Evolutionary conservation across 768 basidiomycete genomes (phyloP).

Genomic region (Lactarius akahatsu): DNA sequence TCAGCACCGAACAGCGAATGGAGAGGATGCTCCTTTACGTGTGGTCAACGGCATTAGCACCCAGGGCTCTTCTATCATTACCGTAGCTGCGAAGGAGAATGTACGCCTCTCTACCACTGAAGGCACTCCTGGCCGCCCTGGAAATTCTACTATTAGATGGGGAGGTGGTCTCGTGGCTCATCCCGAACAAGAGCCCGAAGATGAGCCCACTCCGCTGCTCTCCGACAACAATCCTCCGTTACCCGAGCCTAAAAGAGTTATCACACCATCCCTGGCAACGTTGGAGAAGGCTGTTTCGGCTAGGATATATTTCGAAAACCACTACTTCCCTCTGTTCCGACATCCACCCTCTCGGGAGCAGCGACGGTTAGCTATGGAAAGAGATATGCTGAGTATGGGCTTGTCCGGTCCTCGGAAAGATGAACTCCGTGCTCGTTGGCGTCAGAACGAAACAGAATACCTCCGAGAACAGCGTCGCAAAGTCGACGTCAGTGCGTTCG

Average conservation of each 20-base stretch:
- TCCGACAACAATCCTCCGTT: conserved; percentile 33
- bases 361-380: conserved; percentile 82
- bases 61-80: conserved; percentile 66
- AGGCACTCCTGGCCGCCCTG: conserved; percentile 56
- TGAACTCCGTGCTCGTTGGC: conserved; percentile 70
- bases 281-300: conserved; percentile 92
- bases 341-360: conserved; percentile 85
- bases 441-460: conserved; percentile 86
- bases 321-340: conserved; percentile 83
- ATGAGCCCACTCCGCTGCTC: conserved; percentile 39
- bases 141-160: conserved; percentile 62
- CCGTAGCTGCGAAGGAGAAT: conserved; percentile 75
- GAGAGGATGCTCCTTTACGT: conserved; percentile 57
- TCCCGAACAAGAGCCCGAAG: conserved; percentile 65
- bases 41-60: conserved; percentile 79
- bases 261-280: conserved; percentile 85
- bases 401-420: conserved; percentile 71
- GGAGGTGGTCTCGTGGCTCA: conserved; percentile 60
- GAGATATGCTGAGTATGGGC: conserved; percentile 74
- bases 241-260: conserved; percentile 50
- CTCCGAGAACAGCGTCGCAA: conserved; percentile 80
- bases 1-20: conserved; percentile 41
- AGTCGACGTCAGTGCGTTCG: conserved; percentile 82
- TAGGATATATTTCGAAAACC: conserved; percentile 91
- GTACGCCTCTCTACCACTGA: conserved; percentile 44